phyloP scores from a whole-genome alignment of 2,329 filamentous ascomycete species.

The Neonectria ditissima region DNA sequence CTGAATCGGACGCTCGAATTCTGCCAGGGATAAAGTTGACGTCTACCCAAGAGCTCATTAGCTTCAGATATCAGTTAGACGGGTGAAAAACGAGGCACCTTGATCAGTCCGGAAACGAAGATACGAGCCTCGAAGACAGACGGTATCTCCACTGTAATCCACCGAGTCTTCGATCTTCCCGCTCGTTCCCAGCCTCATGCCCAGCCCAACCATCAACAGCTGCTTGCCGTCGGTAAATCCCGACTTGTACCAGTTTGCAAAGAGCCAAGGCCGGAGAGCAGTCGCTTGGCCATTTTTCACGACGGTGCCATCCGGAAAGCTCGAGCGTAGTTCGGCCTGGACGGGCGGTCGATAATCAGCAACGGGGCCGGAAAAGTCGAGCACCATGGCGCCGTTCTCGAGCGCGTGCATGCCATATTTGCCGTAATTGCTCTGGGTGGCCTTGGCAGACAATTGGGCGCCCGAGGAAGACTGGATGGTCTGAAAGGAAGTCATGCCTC shows the following conservation, averaged over 20 bases:
- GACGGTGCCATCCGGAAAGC: neutral
- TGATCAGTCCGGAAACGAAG: neutral
- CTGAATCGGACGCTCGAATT: neutral
- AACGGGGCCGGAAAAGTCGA: neutral
- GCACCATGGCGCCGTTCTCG: neutral
- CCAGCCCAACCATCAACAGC: neutral
- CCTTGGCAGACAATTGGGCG: neutral
- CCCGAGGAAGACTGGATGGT: neutral
- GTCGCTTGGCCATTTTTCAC: neutral
- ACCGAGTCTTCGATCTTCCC: neutral
- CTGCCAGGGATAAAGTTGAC: neutral
- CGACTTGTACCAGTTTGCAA: neutral
- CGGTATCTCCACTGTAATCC: neutral
- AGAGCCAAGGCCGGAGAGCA: neutral
- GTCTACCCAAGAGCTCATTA: neutral
- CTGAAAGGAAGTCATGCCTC: neutral
- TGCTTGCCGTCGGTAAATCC: neutral
- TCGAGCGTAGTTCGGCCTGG: neutral
- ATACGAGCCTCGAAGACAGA: neutral
- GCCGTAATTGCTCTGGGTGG: neutral
- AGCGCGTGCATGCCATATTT: neutral
- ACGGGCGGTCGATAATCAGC: neutral
- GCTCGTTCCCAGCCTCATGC: neutral
- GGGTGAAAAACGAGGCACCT: neutral
- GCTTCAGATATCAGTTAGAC: neutral